phyloP scores from a whole-genome alignment of 129 eudicot genomes.

The Sambucus nigra region DNA sequence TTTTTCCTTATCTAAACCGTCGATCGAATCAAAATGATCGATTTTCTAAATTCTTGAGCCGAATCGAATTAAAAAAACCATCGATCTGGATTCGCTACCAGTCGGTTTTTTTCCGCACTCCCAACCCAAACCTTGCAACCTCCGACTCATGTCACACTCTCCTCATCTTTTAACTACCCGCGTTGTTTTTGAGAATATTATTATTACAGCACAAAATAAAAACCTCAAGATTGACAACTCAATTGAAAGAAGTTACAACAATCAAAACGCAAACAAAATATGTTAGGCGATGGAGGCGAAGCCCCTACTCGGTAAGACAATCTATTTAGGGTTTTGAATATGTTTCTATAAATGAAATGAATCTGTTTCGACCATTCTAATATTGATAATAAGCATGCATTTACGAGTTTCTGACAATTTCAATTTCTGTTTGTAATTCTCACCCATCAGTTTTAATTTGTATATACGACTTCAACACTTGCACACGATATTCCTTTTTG shows the following conservation, averaged over 20 bases:
- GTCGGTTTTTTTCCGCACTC: too few species aligned
- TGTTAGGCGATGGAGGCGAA: slow-evolving; percentile 40
- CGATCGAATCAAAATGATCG: too few species aligned
- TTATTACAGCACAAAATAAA: too few species aligned
- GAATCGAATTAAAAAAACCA: too few species aligned
- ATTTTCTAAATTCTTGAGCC: too few species aligned
- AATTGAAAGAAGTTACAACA: not conserved
- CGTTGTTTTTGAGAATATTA: too few species aligned
- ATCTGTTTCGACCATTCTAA: not conserved
- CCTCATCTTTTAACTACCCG: not conserved
- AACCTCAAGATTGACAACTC: not conserved
- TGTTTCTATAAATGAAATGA: not conserved
- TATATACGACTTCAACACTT: not conserved
- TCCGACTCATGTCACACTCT: not conserved
- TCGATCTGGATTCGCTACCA: too few species aligned
- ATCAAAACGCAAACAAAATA: slow-evolving; percentile 2
- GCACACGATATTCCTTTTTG: not conserved
- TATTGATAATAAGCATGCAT: not conserved
- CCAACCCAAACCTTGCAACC: too few species aligned
- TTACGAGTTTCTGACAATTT: not conserved
- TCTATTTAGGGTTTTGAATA: slow-evolving; percentile 6
- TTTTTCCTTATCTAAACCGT: too few species aligned
- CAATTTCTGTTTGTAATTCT: not conserved
- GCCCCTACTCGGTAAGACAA: slow-evolving; percentile 48
- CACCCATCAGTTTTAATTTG: not conserved